Conservation (phyloP, 768 basidiomycete genomes). For the Daedaleopsis nitida region DNA sequence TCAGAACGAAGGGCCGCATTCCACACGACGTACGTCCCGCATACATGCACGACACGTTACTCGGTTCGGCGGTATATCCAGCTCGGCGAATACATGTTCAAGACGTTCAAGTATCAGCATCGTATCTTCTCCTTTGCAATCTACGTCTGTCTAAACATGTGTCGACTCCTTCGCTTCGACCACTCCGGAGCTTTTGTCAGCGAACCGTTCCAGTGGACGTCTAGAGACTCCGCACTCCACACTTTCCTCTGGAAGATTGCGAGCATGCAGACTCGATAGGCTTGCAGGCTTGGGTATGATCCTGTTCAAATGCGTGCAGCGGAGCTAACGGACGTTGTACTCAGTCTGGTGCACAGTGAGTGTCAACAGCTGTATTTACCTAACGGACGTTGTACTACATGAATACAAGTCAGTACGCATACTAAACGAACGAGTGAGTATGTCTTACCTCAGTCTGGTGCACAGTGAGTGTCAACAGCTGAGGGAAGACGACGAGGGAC, state of each 20-base stretch:
- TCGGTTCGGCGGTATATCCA: not conserved
- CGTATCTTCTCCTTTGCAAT: constrained; percentile 1
- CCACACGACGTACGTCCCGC: not conserved
- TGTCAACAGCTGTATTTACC: no score
- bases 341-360: no score
- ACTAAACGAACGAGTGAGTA: no score
- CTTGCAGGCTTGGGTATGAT: constrained; percentile 1
- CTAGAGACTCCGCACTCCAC: not conserved
- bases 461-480: no score
- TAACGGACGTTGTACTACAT: no score
- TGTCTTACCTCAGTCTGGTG: no score
- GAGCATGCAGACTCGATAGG: not conserved
- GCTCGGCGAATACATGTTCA: constrained; percentile 7
- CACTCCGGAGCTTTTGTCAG: constrained; percentile 10
- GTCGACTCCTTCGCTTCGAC: constrained; percentile 10
- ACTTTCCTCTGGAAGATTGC: constrained; percentile 2
- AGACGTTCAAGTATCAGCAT: constrained; percentile 9
- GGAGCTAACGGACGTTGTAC: no score
- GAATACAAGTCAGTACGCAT: no score
- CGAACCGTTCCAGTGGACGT: constrained; percentile 2
- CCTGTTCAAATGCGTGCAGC: no score
- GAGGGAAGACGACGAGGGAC: no score
- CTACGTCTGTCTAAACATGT: not conserved
- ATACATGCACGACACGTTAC: no score
- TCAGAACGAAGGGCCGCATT: not conserved